phyloP scores from a whole-genome alignment of 208 protist species.

The Tritrichomonas musculus region DNA sequence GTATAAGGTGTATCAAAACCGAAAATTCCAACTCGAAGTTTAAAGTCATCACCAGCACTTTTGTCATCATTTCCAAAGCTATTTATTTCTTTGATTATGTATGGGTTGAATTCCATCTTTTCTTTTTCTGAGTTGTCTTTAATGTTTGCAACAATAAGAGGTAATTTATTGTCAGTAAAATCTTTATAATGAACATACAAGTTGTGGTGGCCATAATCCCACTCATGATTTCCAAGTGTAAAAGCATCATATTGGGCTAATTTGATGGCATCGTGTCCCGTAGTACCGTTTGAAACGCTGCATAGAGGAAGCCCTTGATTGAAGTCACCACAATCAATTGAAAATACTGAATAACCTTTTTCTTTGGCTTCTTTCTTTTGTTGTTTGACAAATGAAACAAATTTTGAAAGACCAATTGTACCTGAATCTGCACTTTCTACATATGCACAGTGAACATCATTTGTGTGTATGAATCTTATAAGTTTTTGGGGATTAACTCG shows the following conservation, averaged over 20 bases:
- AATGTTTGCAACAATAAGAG: not conserved
- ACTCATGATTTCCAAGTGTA: not conserved
- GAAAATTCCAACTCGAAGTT: not conserved
- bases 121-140: not conserved
- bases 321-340: not conserved
- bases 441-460: not conserved
- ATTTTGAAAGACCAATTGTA: not conserved
- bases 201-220: not conserved
- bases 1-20: not conserved
- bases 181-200: not conserved
- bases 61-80: too few relatives aligned
- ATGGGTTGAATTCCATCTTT: not conserved
- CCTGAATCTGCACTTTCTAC: not conserved
- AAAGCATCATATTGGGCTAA: not conserved
- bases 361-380: not conserved
- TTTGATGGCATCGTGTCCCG: not conserved
- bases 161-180: not conserved
- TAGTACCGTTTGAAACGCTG: not conserved
- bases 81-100: not conserved
- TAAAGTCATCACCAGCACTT: too few relatives aligned
- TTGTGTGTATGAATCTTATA: not conserved
- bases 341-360: not conserved
- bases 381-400: not conserved
- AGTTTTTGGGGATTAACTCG: not conserved
- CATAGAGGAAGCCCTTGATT: not conserved